phyloP scores from a whole-genome alignment of 768 basidiomycete species.

The Collybiopsis luxurians region DNA sequence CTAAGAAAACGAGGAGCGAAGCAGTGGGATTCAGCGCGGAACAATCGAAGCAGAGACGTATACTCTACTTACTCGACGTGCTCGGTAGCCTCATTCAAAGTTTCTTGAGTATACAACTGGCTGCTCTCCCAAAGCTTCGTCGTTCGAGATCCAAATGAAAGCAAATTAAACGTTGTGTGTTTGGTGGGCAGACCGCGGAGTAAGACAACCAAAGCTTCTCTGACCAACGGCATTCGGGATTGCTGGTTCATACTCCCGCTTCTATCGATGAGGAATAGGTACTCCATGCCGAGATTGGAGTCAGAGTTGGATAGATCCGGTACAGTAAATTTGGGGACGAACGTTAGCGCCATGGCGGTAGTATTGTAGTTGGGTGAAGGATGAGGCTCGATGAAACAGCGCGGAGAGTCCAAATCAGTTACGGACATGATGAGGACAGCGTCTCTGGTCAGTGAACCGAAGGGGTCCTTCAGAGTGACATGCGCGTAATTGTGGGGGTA shows the following conservation, averaged over 20 bases:
- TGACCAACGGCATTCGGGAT: constrained; percentile 43
- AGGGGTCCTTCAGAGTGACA: not conserved
- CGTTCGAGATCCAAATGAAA: constrained; percentile 41
- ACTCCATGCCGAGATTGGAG: constrained; percentile 48
- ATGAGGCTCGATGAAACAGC: constrained; percentile 51
- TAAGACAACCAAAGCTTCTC: constrained; percentile 41
- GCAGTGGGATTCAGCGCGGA: not conserved
- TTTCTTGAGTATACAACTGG: constrained; percentile 25
- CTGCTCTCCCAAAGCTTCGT: constrained; percentile 35
- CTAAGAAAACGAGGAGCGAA: too few relatives aligned
- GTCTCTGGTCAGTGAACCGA: constrained; percentile 40
- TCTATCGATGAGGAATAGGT: constrained; percentile 58
- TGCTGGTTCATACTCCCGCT: constrained; percentile 51
- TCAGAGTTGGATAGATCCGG: too few relatives aligned
- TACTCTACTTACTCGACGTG: not conserved
- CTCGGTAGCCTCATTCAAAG: constrained; percentile 18
- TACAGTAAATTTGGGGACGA: constrained; percentile 58
- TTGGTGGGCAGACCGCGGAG: constrained; percentile 43
- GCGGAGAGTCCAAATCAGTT: constrained; percentile 46
- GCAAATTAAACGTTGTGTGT: constrained; percentile 52
- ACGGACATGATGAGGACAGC: constrained; percentile 52
- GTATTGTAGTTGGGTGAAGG: constrained; percentile 24
- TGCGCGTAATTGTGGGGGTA: too few relatives aligned
- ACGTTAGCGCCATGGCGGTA: constrained; percentile 48
- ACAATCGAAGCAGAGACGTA: not conserved